Percentiles rank a stretch among this genome's conserved stretches.
Evolutionary conservation across 768 basidiomycete species (phyloP).

Genomic region (Mycena rosella): DNA sequence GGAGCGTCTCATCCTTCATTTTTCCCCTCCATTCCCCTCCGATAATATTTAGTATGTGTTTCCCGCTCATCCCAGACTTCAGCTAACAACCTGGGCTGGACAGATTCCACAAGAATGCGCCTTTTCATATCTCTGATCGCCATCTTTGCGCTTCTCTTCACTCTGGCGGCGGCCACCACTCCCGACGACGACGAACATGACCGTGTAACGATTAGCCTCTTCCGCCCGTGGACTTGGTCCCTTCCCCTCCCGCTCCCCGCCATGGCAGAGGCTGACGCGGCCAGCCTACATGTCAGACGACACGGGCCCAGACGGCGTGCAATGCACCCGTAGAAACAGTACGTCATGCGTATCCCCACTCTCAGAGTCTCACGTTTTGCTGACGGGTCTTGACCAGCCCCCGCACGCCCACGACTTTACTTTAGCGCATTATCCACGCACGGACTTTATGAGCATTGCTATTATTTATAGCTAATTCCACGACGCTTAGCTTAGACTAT

Average conservation of each 20-base stretch:
- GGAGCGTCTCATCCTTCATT: not conserved
- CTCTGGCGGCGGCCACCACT: not conserved
- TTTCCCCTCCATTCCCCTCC: not conserved
- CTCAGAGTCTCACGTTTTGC: too few species aligned
- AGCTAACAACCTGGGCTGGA: not conserved
- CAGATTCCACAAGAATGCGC: constrained; percentile 17
- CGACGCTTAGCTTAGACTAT: too few species aligned
- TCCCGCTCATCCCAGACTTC: not conserved
- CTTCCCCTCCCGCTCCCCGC: constrained; percentile 6
- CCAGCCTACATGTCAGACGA: constrained; percentile 11
- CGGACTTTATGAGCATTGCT: too few species aligned
- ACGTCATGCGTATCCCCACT: not conserved
- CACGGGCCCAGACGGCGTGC: constrained; percentile 27
- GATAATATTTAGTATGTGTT: not conserved
- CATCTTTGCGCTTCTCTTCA: constrained; percentile 21
- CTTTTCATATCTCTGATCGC: constrained; percentile 9
- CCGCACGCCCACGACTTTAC: too few species aligned
- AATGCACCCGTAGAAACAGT: constrained; percentile 19
- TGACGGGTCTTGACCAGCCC: too few species aligned
- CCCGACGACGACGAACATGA: not conserved
- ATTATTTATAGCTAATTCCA: too few species aligned
- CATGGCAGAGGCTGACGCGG: not conserved
- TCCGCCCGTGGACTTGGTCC: constrained; percentile 33
- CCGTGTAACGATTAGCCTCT: constrained; percentile 8
- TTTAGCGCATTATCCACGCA: too few species aligned